Evolutionary conservation across 768 basidiomycete genomes (phyloP), one percentile per base, ranked within the genome.

Genomic region (Rhodosporidiobolus sp.): DNA sequence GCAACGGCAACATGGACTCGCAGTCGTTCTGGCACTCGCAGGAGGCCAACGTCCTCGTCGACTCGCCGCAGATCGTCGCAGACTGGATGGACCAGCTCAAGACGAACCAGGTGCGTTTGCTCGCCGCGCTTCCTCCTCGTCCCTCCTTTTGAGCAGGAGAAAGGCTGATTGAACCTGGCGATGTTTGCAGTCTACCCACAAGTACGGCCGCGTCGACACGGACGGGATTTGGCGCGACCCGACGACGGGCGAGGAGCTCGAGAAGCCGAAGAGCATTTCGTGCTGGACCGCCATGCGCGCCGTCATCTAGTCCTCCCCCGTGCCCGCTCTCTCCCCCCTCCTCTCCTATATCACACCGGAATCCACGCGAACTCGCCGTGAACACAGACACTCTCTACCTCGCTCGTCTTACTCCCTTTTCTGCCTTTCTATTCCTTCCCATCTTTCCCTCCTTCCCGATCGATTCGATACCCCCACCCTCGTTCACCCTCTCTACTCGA

Each of bases 1-100:
- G 89, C 16, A 90, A 87, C 74, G 88, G 89, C 34, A 89, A 89
- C 79, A 30, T 57, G 56, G 63, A 71, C 56, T 80, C 86, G 12
- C 88, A 89, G 76, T 86, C 85, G 9, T 89, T 88, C 88, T 89
- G 84, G 82, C 89, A 90, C 79, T 87, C 86, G 54, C 86, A 88
- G 70, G 89, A 90, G 34, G 62, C 73, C n/a, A 89, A 90, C 78
- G 81, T 88, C 68, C 85, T 88, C 83, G 82, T 88, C 56, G 87
- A 88, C 78, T 85, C 83, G 32, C 80, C 82, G n/a, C 80, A 82
- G 50, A 81, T 88, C 63, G 85, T 86, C 60, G 75, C 79, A 49
- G 86, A 86, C 67, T 87, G 87, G 87, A 84, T 85, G 80, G 84
- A 85, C 58, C 84, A 83, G 16, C 79, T 87, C n/a, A 72, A 81